Evolutionary conservation across 345 rosid genomes (phyloP), one percentile per base, ranked within the genome.

Genomic region (Populus nigra): DNA sequence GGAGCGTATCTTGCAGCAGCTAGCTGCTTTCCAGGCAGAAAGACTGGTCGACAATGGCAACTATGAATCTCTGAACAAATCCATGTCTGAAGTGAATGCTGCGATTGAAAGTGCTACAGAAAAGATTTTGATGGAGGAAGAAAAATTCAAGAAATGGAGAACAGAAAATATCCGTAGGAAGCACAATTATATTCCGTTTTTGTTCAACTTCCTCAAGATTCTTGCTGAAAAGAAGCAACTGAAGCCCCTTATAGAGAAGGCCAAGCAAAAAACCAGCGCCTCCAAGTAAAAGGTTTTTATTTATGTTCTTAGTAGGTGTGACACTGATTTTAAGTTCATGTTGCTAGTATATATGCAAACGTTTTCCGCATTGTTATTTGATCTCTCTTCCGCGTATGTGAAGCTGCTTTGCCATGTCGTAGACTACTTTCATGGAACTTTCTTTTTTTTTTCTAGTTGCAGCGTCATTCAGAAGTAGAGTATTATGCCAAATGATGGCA

Each of bases 201-300:
- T 96, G 83, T 96, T 96, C 75, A 94, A 94, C 83, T 96, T 96
- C 86, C 95, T 96, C 62, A 96, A 96, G 86, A 89, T 94, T 85
- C 98, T 96, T 13, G 98, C 99, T 0, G 99, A 94, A 84, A 96
- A 96, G 94, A 96, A 93, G 92, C 99, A 96, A 87, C 83, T 96
- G 90, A 96, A 94, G 81, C 98, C 98, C 27, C 91, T 96, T 41
- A 91, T 94, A 27, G 99, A 96, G 90, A 94, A 94, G 82, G 99
- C 99, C 61, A 93, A 92, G 88, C 97, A 92, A 91, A 96, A 92
- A 61, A 84, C 89, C 22, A 85, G 88, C 84, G 85, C 49, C 36
- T 53, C 79, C 35, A 73, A 78, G 68, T 74, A 72, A 31, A 53
- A 31, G 62, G 38, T 73, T 36, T 41, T 68, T 35, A 18, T 5